phyloP scores from a whole-genome alignment of 306 rosid species.

The Coriaria nepalensis region DNA sequence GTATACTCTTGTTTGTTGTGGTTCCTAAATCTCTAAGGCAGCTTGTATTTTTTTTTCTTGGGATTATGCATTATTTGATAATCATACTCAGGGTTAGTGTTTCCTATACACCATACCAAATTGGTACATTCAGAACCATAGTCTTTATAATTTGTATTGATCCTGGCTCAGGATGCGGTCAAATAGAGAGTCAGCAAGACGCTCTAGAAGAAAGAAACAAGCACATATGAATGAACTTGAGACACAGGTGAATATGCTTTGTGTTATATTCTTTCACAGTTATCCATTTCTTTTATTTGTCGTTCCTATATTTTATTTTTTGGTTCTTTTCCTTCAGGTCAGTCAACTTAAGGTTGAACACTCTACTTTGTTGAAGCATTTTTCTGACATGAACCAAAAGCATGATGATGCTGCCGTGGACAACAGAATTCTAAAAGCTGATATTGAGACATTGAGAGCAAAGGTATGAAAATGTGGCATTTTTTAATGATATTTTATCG shows the following conservation, averaged over 20 bases:
- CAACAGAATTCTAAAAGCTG: slow-evolving; percentile 47
- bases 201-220: slow-evolving; percentile 53
- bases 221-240: slow-evolving; percentile 52
- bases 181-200: slow-evolving; percentile 57
- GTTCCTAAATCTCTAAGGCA: not conserved
- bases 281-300: not conserved
- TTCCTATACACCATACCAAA: slow-evolving; percentile 10
- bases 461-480: slow-evolving; percentile 20
- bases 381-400: slow-evolving; percentile 37
- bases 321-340: slow-evolving; percentile 19
- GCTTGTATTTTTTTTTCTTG: not conserved
- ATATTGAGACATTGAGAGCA: slow-evolving; percentile 48
- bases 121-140: slow-evolving; percentile 7
- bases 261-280: not conserved
- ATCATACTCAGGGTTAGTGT: not conserved
- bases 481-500: not conserved
- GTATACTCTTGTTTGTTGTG: slow-evolving; percentile 6
- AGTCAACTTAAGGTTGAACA: slow-evolving; percentile 38
- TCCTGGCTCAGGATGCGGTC: slow-evolving; percentile 46
- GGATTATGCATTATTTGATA: not conserved
- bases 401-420: slow-evolving; percentile 40
- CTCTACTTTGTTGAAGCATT: slow-evolving; percentile 35
- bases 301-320: not conserved
- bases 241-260: slow-evolving; percentile 34
- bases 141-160: slow-evolving; percentile 13